A percentile compares a stretch with the other conserved stretches of the same genome.
Conservation (phyloP, 495 filamentous ascomycete species). For the Copromyces sp. region DNA sequence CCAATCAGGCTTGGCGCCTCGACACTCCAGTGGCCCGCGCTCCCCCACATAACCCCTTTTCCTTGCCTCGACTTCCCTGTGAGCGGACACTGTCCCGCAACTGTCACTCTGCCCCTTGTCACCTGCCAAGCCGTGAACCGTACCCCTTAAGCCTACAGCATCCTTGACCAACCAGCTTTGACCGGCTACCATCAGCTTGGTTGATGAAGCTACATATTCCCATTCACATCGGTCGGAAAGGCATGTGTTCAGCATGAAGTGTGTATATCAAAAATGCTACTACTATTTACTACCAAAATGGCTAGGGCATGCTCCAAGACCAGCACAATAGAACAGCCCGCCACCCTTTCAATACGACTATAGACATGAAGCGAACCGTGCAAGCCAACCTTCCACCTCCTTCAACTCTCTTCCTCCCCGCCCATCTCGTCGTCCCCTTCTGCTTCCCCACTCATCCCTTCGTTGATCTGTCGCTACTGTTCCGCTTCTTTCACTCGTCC, state of each 20-base stretch:
- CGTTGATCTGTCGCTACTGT: conserved; percentile 3
- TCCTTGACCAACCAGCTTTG: background rate
- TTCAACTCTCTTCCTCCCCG: conserved; percentile 22
- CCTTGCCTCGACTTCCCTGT: background rate
- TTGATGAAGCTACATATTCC: background rate
- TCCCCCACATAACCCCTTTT: background rate
- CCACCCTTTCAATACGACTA: background rate
- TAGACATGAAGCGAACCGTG: background rate
- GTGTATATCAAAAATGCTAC: background rate
- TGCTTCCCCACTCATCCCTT: background rate
- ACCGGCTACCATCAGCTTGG: background rate
- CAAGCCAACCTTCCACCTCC: conserved; percentile 13
- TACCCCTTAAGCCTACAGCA: background rate
- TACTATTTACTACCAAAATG: background rate
- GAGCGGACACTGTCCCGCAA: background rate
- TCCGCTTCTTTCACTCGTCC: conserved; percentile 5
- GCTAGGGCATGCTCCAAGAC: background rate
- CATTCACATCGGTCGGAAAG: background rate
- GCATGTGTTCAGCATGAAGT: background rate
- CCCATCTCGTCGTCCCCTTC: background rate
- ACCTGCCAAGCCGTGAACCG: background rate
- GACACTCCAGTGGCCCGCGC: background rate
- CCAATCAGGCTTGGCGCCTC: conserved; percentile 13
- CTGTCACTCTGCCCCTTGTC: background rate
- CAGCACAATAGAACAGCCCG: background rate